Conservation (phyloP, 805 yeast species). For the Sungouiozyma ichnusensis region DNA sequence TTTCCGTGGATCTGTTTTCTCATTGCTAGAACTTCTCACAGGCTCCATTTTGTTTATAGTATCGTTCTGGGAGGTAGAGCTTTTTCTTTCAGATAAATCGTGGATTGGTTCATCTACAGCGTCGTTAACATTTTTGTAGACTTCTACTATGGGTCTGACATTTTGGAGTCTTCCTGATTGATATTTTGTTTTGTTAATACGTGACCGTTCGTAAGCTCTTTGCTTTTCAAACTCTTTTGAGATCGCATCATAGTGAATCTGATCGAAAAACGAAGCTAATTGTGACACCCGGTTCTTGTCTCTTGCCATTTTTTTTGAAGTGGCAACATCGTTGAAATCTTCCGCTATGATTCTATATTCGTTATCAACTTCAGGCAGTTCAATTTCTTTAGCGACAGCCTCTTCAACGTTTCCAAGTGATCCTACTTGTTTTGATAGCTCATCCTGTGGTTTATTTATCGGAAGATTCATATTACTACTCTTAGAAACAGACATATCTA, state of each 20-base stretch:
- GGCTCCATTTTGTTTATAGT: constrained; percentile 1
- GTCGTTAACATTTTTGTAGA: constrained; percentile 78
- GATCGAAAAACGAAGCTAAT: constrained; percentile 57
- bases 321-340: background rate
- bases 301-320: background rate
- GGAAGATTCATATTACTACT: background rate
- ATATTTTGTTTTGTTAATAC: constrained; percentile 48
- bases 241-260: constrained; percentile 66
- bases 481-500: background rate
- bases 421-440: background rate
- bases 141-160: constrained; percentile 82
- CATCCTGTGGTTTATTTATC: background rate
- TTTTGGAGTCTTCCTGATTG: constrained; percentile 61
- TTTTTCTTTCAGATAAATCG: constrained; percentile 11
- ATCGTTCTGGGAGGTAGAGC: constrained; percentile 5
- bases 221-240: constrained; percentile 82
- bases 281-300: constrained; percentile 45
- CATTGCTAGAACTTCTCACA: constrained; percentile 2
- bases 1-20: constrained; percentile 3
- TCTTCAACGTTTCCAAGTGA: background rate
- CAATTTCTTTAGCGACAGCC: background rate
- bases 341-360: background rate
- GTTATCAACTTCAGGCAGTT: background rate
- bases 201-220: constrained; percentile 66
- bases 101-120: constrained; percentile 56